Evolutionary conservation across 2,329 filamentous ascomycete genomes (phyloP).

Genomic region (Penicillium sp.): DNA sequence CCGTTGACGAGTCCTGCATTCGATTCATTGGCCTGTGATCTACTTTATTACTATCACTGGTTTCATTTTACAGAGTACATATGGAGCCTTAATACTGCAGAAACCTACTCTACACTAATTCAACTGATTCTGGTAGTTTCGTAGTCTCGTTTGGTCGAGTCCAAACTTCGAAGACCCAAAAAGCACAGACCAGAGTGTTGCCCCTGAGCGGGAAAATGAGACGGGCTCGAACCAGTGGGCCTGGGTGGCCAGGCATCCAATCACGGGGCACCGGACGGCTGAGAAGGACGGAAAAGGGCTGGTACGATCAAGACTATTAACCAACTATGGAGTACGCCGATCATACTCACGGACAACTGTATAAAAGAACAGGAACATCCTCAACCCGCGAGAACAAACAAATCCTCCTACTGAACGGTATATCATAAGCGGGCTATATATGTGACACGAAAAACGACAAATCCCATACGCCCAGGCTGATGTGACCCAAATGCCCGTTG

Average conservation of each 20-base stretch:
- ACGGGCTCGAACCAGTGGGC: slow-evolving; percentile 29
- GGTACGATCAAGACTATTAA: not conserved
- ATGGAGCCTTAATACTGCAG: not conserved
- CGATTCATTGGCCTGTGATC: not conserved
- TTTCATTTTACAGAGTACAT: not conserved
- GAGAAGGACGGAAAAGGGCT: not conserved
- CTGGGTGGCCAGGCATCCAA: slow-evolving; percentile 17
- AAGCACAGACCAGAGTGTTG: slow-evolving; percentile 29
- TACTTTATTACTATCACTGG: not conserved
- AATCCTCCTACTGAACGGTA: not conserved
- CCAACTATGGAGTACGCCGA: not conserved
- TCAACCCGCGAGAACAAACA: not conserved
- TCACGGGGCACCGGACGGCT: slow-evolving; percentile 3
- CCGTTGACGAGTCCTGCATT: not conserved
- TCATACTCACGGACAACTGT: not conserved
- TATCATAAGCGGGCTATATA: not conserved
- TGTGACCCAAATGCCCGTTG: slow-evolving; percentile 19
- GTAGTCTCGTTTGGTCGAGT: not conserved
- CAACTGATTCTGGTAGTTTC: not conserved
- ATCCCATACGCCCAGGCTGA: slow-evolving; percentile 13
- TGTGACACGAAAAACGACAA: not conserved
- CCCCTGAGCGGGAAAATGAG: slow-evolving; percentile 24
- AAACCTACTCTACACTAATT: not conserved
- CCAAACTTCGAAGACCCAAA: not conserved
- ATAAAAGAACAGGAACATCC: not conserved